Conservation (phyloP, 768 basidiomycete species). For the Lyophyllum semitale region DNA sequence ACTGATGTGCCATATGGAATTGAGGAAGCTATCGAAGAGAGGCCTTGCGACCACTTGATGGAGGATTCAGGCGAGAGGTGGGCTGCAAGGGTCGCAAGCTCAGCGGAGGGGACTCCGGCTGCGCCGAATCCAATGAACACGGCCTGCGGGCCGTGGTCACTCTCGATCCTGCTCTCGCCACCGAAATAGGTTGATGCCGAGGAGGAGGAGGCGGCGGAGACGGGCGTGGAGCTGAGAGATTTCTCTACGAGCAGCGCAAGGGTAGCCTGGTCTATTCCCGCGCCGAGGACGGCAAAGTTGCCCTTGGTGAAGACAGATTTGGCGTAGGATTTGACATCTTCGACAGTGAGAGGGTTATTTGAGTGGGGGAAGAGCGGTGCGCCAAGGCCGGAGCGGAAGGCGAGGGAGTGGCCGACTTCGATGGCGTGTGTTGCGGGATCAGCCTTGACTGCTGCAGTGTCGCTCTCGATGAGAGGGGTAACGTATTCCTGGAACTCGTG, state of each 20-base stretch:
- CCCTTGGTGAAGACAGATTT: conserved; percentile 70
- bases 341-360: conserved; percentile 60
- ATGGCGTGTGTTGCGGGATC: conserved; percentile 72
- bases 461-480: conserved; percentile 67
- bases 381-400: conserved; percentile 95
- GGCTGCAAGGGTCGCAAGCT: conserved; percentile 77
- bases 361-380: conserved; percentile 84
- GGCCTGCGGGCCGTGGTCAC: conserved; percentile 65
- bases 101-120: conserved; percentile 63
- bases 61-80: conserved; percentile 78
- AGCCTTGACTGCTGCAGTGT: conserved; percentile 59
- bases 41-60: conserved; percentile 84
- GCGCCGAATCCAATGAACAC: conserved; percentile 88
- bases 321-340: conserved; percentile 77
- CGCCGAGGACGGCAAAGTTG: conserved; percentile 86
- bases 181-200: conserved; percentile 62
- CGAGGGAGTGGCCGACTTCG: conserved; percentile 85
- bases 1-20: conserved; percentile 65
- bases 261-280: conserved; percentile 74
- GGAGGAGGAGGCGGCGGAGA: conserved; percentile 37
- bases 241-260: conserved; percentile 75
- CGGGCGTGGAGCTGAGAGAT: conserved; percentile 52
- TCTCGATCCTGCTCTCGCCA: conserved; percentile 80
- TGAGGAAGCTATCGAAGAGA: conserved; percentile 65
- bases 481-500: conserved; percentile 81